Base-by-base conservation (phyloP, 192 early-diverging fungal species). In the Entomortierella beljakovae region DNA sequence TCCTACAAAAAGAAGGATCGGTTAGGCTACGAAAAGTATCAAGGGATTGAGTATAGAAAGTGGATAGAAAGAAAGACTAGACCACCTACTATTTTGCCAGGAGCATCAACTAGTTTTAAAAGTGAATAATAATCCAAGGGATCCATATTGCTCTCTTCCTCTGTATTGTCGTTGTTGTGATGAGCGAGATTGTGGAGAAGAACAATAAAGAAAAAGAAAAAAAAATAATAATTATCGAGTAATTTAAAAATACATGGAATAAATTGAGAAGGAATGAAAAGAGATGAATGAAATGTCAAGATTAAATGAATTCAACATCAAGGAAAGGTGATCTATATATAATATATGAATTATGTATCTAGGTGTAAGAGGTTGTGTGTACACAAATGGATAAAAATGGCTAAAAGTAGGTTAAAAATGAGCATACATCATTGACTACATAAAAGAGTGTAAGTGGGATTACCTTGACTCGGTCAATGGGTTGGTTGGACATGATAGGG, bases 71-170 rank as follows among this genome's bases (percentile, higher is more conserved):
- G 33, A n/a, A 32, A 61, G 13, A 31, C 25, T 15, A 22, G 31
- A 79, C 64, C 55, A 70, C 50, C 75, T 25, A 70, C 56, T 29
- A 79, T 57, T n/a, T n/a, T n/a, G 31, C 66, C 61, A 25, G 75
- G 75, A 8, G 75, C 75, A 65, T 79, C 62, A 49, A 79, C 75
- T 51, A 79, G 28, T 55, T 79, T 61, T 10, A 79, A 42, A 9
- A 79, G 43, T 0, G 61, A 61, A 54, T 79, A 79, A 57, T 79
- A 79, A 2, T 79, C 75, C 26, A 79, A 38, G 23, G 75, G 75
- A 50, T 79, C 75, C 73, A 68, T 68, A n/a, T 25, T 20, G 34
- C 38, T 50, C 6, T 50, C 49, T 50, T 18, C 18, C 23, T 16
- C 15, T 22, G 5, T 8, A 50, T 50, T 23, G 18, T 16, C 9